Evolutionary conservation across 148 eudicot species (phyloP).

Genomic region (Silene conica): DNA sequence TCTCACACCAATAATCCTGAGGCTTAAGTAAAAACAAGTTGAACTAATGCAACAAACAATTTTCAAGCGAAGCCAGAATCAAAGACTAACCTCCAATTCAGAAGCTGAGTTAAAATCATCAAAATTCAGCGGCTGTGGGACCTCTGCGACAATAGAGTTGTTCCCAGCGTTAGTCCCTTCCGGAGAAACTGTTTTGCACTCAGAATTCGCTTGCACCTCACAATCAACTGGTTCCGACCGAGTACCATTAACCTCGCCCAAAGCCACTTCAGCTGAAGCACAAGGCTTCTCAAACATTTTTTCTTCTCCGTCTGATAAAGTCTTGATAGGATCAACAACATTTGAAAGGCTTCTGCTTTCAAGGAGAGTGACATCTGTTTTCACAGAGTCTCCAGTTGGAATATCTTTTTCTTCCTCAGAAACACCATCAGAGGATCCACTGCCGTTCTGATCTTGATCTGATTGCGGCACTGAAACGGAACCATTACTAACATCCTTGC

Average conservation of each 20-base stretch:
- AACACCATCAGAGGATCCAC: constrained; percentile 43
- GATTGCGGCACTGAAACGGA: constrained; percentile 40
- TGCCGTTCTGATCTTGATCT: constrained; percentile 32
- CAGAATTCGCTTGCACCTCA: constrained; percentile 25
- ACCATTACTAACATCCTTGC: constrained; percentile 50
- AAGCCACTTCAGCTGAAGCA: constrained; percentile 20
- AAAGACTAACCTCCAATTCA: constrained; percentile 70
- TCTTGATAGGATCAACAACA: constrained; percentile 12
- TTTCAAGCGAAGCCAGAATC: neutral
- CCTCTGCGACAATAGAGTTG: constrained; percentile 25
- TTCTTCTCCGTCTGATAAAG: constrained; percentile 28
- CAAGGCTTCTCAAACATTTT: constrained; percentile 23
- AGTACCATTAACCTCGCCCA: neutral
- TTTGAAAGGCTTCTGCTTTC: constrained; percentile 26
- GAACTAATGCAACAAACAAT: neutral
- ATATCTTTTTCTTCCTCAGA: constrained; percentile 60
- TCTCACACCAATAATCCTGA: neutral
- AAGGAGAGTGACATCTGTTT: constrained; percentile 28
- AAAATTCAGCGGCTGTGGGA: constrained; percentile 51
- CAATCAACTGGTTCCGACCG: neutral
- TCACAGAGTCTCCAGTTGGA: constrained; percentile 17
- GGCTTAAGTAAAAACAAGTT: no score
- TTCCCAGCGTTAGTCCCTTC: constrained; percentile 26
- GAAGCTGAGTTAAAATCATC: constrained; percentile 56
- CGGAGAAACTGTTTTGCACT: constrained; percentile 18